These are phyloP conservation scores for Sclerotinia sclerotiorum DNA, from an alignment of 2,329 filamentous ascomycete species.

Conservation along the genomic window DNA sequence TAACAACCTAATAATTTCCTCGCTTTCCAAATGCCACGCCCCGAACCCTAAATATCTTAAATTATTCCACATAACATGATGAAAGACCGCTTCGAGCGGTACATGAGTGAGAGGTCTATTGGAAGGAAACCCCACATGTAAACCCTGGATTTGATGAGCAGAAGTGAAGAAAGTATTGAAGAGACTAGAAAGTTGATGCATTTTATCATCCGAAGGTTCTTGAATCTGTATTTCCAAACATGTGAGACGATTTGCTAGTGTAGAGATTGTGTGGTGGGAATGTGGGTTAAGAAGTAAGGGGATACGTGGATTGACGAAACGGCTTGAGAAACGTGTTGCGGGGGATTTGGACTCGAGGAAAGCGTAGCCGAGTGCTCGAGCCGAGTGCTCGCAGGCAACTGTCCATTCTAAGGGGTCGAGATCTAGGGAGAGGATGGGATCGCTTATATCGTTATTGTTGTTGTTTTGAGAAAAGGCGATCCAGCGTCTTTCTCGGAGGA, in stretches of 20 bases:
- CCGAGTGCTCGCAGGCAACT: constrained; percentile 60
- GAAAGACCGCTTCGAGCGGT: constrained; percentile 60
- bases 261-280: constrained; percentile 49
- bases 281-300: constrained; percentile 51
- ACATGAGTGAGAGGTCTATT: constrained; percentile 51
- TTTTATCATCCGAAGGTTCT: constrained; percentile 52
- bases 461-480: constrained; percentile 28
- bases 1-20: constrained; percentile 60
- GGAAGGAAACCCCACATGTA: constrained; percentile 63
- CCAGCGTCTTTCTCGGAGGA: constrained; percentile 45
- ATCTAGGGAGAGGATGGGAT: constrained; percentile 46
- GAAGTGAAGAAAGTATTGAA: constrained; percentile 59
- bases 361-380: constrained; percentile 57
- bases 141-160: constrained; percentile 58
- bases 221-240: constrained; percentile 62
- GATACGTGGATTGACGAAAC: constrained; percentile 62
- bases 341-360: constrained; percentile 56
- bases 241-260: constrained; percentile 56
- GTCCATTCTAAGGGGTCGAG: constrained; percentile 59
- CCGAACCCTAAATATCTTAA: constrained; percentile 65
- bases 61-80: constrained; percentile 59
- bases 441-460: constrained; percentile 11
- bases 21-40: constrained; percentile 59
- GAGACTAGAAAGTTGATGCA: constrained; percentile 56
- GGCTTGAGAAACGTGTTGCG: constrained; percentile 46